phyloP scores from a whole-genome alignment of 2,329 filamentous ascomycete species.

The Metarhizium sp. region DNA sequence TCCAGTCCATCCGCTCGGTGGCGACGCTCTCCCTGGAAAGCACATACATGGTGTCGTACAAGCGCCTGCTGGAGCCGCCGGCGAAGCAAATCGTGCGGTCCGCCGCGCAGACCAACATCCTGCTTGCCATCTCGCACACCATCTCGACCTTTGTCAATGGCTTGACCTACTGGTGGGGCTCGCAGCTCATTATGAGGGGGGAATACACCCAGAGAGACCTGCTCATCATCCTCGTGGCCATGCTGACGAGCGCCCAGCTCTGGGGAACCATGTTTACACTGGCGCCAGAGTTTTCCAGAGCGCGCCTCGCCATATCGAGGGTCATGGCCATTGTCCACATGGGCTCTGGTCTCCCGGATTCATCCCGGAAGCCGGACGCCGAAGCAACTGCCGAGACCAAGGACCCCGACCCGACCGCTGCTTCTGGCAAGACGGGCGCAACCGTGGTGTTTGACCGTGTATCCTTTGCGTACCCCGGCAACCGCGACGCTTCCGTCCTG shows the following conservation, averaged over 20 bases:
- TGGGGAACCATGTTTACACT: constrained; percentile 9
- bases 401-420: not conserved
- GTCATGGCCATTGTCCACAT: constrained; percentile 27
- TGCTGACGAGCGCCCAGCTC: not conserved
- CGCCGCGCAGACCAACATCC: constrained; percentile 18
- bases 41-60: constrained; percentile 10
- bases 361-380: not conserved
- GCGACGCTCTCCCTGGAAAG: constrained; percentile 35
- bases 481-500: constrained; percentile 46
- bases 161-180: constrained; percentile 59
- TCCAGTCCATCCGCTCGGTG: constrained; percentile 51
- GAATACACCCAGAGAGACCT: constrained; percentile 29
- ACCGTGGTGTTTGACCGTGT: constrained; percentile 13
- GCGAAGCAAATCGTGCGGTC: not conserved
- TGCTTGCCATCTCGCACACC: constrained; percentile 37
- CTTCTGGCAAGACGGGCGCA: constrained; percentile 9
- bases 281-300: constrained; percentile 35
- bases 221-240: not conserved
- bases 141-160: constrained; percentile 50
- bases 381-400: not conserved
- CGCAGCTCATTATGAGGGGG: constrained; percentile 49
- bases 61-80: constrained; percentile 22
- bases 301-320: constrained; percentile 40
- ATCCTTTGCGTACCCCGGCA: constrained; percentile 27
- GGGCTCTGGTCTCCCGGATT: not conserved